These are phyloP conservation scores for Amaranthus cruentus DNA, from an alignment of 148 eudicot species.

Conservation along the genomic window DNA sequence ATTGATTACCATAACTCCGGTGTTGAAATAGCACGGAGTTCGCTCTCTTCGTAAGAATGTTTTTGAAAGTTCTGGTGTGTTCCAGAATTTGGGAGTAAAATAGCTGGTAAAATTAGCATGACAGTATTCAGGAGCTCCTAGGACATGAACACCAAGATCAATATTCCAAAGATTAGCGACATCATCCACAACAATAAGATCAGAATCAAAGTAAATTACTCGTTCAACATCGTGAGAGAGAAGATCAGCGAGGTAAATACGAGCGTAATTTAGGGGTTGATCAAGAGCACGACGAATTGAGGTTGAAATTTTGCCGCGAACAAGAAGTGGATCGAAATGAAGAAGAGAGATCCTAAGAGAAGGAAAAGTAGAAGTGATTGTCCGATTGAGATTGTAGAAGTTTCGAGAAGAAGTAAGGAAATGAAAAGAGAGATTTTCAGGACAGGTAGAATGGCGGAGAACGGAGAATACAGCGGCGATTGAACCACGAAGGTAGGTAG, in stretches of 20 bases:
- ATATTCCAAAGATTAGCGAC: constrained; percentile 30
- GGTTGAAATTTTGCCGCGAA: constrained; percentile 23
- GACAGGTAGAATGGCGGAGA: constrained; percentile 28
- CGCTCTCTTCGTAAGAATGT: constrained; percentile 4
- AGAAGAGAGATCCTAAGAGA: constrained; percentile 20
- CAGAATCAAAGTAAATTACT: constrained; percentile 35
- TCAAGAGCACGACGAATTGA: constrained; percentile 34
- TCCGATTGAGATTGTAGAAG: constrained; percentile 1
- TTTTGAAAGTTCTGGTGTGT: background rate
- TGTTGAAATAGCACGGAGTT: constrained; percentile 23
- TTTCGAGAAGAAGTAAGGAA: constrained; percentile 14
- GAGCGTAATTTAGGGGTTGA: constrained; percentile 35
- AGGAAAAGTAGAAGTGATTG: constrained; percentile 21
- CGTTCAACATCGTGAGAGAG: constrained; percentile 26
- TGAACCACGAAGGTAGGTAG: constrained; percentile 27
- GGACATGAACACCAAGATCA: constrained; percentile 17
- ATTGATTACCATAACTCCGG: constrained; percentile 24
- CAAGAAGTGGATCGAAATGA: constrained; percentile 26
- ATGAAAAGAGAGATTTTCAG: constrained; percentile 26
- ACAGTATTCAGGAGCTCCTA: constrained; percentile 34
- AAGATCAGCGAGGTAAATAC: constrained; percentile 31
- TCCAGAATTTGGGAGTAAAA: constrained; percentile 30
- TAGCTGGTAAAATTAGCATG: constrained; percentile 34
- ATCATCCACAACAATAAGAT: constrained; percentile 33
- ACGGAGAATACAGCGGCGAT: constrained; percentile 30